Evolutionary conservation across 805 yeast species (phyloP).

Genomic region (Kluyveromyces nonfermentans): DNA sequence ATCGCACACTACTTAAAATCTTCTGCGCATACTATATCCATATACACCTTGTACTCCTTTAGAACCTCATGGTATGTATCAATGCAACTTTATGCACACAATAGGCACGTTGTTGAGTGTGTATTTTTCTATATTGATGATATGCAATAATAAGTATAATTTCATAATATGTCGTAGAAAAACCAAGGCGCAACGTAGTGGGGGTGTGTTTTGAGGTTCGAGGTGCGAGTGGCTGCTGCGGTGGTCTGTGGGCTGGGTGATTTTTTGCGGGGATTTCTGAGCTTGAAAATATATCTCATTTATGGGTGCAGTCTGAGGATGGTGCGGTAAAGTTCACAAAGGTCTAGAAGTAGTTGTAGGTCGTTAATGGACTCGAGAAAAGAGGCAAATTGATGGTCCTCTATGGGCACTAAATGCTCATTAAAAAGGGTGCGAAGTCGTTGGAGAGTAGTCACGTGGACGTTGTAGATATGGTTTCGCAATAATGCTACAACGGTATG

Average conservation of each 20-base stretch:
- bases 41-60: too few species aligned
- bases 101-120: too few species aligned
- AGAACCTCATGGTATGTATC: too few species aligned
- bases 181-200: neutral
- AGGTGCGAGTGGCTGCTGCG: neutral
- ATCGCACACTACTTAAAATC: too few species aligned
- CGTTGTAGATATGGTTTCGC: conserved; percentile 12
- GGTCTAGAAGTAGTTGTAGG: conserved; percentile 13
- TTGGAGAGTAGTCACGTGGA: conserved; percentile 8
- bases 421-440: conserved; percentile 9
- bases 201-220: neutral
- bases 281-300: neutral
- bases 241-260: too few species aligned
- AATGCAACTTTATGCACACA: too few species aligned
- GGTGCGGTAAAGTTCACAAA: conserved; percentile 14
- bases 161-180: too few species aligned
- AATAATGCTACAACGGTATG: conserved; percentile 12
- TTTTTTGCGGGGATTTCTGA: too few species aligned
- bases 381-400: conserved; percentile 14
- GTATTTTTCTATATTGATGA: too few species aligned
- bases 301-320: conserved; percentile 9
- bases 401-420: conserved; percentile 11
- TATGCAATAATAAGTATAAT: too few species aligned
- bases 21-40: too few species aligned
- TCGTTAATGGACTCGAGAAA: conserved; percentile 15